Base-by-base conservation (phyloP, 108 stramenopile species). In the Conticribra weissflogii region DNA sequence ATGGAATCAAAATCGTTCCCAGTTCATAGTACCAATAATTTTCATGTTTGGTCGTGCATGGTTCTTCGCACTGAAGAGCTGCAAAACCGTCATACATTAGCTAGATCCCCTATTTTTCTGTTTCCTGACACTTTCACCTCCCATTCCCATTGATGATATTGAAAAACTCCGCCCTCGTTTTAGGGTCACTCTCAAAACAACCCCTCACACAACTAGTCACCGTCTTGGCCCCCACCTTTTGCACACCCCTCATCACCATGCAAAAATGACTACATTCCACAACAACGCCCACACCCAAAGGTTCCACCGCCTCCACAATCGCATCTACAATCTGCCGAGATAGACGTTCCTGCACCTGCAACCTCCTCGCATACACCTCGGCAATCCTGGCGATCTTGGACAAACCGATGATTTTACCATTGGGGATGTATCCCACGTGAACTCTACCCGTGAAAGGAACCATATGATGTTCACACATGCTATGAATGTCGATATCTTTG, bases 401-500 rank as follows among this genome's bases (percentile, higher is more conserved):
- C 54, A 98, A 65, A 18, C 97, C 97, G 23, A 96, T 81, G 50
- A 98, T 76, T 65, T 95, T 93, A 23, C 96, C 93, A 75, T 94
- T 82, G 59, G 98, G 98, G 63, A 99, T 96, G 82, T 99, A 99
- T 12, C 96, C 98, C 69, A 99, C 97, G 75, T 98, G 97, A 22
- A 96, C 89, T 24, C 89, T 83, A 24, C 99, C 99, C 7, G 84
- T 82, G 73, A 99, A 99, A 8, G 99, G 99, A 17, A 99, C 91
- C 96, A 99, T 95, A 76, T 99, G 99, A 84, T 99, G 99, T 81
- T 99, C 99, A 78, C 99, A 99, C 72, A 98, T 77, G 53, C 82
- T 84, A 75, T 95, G 90, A 48, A 99, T 91, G 59, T 96, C 96
- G 74, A 99, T 99, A 82, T 99, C 92, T 68, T 89, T 86, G 17